Base-by-base conservation (phyloP, 140 eudicot species). In the Ambrosia hybrid region DNA sequence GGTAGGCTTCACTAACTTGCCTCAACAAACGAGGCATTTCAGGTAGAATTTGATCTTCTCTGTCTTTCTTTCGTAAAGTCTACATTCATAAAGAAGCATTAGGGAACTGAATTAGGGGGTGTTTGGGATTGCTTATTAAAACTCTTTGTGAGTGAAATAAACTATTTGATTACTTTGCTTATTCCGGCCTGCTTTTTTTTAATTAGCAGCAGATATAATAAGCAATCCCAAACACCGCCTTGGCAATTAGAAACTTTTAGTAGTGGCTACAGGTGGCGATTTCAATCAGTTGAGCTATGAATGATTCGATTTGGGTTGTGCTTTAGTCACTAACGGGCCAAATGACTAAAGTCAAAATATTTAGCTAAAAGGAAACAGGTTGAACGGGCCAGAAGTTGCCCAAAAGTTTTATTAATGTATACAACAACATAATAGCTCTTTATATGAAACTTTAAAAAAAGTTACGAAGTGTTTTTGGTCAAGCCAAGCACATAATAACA, bases 61-160 rank as follows among this genome's bases (percentile, higher is more conserved):
- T 61, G 57, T 85, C 91, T 76, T 83, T 85, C 85, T 83, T 81
- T 60, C 63, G 75, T 72, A 85, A 71, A 15, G 73, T 61, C 91
- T 85, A 65, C 41, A 70, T 2, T 55, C 8, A 45, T 51, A 16
- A 38, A 30, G 34, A 21, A 48, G 9, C 16, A 66, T 13, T 33
- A 33, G 68, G 46, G 49, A 17, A 70, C 51, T 3, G 11, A 70
- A 38, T n/a, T 51, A 38, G 10, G 33, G 51, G 52, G 49, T n/a
- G 21, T 14, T 36, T 38, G 12, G 17, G 65, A 59, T 11, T 33
- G 15, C 43, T 59, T 59, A 59, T 30, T 10, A 10, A 30, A 30
- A 59, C 43, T 10, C 16, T 59, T 59, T 59, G 45, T 39, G 45
- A 4, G 45, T 39, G 45, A 39, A 39, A 3, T 56, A 46, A 46